Percentiles rank a stretch among this genome's conserved stretches.
Evolutionary conservation across 2,329 filamentous ascomycete genomes (phyloP).

Genomic region (Fusarium praegraminearum): DNA sequence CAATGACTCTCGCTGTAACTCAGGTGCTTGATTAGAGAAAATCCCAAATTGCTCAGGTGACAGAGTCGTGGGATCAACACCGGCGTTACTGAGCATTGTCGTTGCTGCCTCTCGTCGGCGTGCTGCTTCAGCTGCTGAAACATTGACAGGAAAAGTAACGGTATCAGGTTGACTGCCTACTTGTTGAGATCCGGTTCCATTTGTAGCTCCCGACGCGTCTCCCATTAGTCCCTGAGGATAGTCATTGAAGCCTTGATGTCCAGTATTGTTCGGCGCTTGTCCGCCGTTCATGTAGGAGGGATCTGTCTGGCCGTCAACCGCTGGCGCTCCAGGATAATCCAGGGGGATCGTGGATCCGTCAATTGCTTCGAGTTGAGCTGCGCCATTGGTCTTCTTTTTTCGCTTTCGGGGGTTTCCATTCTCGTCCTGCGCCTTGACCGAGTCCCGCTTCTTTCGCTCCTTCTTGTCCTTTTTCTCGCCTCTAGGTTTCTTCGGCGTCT

Average conservation of each 20-base stretch:
- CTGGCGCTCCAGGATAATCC: conserved; percentile 23
- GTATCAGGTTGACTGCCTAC: conserved; percentile 25
- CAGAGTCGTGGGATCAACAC: conserved; percentile 64
- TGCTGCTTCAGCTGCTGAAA: conserved; percentile 61
- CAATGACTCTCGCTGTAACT: conserved; percentile 66
- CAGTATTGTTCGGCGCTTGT: conserved; percentile 9
- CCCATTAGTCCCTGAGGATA: conserved; percentile 38
- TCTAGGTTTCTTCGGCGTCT: conserved; percentile 48
- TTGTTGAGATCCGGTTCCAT: conserved; percentile 20
- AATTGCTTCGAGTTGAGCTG: conserved; percentile 29
- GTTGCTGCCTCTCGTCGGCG: conserved; percentile 63
- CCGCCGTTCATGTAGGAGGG: conserved; percentile 19
- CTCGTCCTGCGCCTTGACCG: conserved; percentile 43
- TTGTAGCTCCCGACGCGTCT: conserved; percentile 15
- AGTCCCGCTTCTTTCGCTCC: conserved; percentile 40
- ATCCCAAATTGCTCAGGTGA: conserved; percentile 69
- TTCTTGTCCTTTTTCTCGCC: conserved; percentile 49
- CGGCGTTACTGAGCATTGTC: conserved; percentile 59
- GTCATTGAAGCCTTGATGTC: conserved; percentile 22
- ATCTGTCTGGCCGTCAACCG: conserved; percentile 10
- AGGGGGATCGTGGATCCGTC: conserved; percentile 29
- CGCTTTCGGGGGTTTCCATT: conserved; percentile 46
- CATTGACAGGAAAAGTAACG: conserved; percentile 49
- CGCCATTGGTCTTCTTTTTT: conserved; percentile 46
- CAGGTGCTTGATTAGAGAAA: conserved; percentile 69